A percentile compares a stretch with the other conserved stretches of the same genome.
phyloP scores from a whole-genome alignment of 768 basidiomycete species.

The Kwoniella heveanensis region DNA sequence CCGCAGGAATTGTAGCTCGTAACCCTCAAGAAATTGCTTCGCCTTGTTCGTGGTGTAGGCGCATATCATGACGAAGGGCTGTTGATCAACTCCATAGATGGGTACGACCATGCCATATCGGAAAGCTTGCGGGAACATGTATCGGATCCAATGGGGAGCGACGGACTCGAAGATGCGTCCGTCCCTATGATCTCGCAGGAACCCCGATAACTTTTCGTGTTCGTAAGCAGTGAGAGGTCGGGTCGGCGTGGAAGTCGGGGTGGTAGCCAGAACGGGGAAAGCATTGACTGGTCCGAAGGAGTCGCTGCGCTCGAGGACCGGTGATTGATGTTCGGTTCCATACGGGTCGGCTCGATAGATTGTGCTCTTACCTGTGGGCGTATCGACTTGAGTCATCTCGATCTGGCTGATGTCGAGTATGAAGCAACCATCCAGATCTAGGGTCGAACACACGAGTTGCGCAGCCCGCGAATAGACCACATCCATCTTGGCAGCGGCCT shows the following conservation, averaged over 20 bases:
- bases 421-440: constrained; percentile 88
- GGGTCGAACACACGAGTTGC: constrained; percentile 80
- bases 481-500: constrained; percentile 68
- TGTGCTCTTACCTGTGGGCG: constrained; percentile 49
- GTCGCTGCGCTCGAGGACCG: constrained; percentile 44
- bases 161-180: constrained; percentile 86
- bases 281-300: constrained; percentile 52
- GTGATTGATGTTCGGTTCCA: constrained; percentile 23
- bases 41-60: constrained; percentile 80
- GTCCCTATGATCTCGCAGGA: constrained; percentile 77
- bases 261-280: constrained; percentile 52
- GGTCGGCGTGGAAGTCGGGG: constrained; percentile 20
- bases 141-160: constrained; percentile 76
- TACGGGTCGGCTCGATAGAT: constrained; percentile 57
- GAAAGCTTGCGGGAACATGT: constrained; percentile 76
- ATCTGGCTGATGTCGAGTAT: constrained; percentile 91
- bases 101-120: constrained; percentile 90
- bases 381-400: constrained; percentile 74
- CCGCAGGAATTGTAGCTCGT: constrained; percentile 79
- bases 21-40: constrained; percentile 66
- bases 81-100: constrained; percentile 88
- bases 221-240: constrained; percentile 69
- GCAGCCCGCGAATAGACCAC: constrained; percentile 88
- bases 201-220: constrained; percentile 71
- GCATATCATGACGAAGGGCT: constrained; percentile 85